phyloP scores from a whole-genome alignment of 768 basidiomycete species.

The Serendipita sp. region DNA sequence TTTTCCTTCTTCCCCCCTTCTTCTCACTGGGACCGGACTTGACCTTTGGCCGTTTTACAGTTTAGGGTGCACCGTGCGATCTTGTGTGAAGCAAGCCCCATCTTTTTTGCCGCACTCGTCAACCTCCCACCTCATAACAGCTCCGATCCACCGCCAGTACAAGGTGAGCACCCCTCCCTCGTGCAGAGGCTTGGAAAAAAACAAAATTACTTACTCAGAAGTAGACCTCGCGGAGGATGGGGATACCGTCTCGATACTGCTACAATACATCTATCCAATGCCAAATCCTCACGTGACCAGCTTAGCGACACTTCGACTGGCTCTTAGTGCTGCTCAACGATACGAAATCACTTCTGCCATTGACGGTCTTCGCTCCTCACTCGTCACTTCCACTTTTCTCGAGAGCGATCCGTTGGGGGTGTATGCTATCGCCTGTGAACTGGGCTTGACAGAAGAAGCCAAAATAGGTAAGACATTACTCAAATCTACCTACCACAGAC shows the following conservation, averaged over 20 bases:
- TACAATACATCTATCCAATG: slow-evolving; percentile 4
- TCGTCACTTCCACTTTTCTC: background rate
- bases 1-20: background rate
- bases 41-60: background rate
- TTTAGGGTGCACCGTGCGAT: background rate
- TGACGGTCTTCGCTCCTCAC: background rate
- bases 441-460: background rate
- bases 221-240: slow-evolving; percentile 2
- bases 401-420: background rate
- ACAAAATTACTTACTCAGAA: background rate
- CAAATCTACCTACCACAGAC: background rate
- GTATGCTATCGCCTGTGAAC: slow-evolving; percentile 2
- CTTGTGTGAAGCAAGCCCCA: background rate
- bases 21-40: no score
- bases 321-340: background rate
- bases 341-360: slow-evolving; percentile 1
- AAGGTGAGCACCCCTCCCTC: background rate
- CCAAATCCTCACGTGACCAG: background rate
- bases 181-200: background rate
- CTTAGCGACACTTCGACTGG: background rate
- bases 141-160: background rate
- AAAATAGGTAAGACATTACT: background rate
- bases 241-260: background rate
- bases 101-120: background rate
- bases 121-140: background rate